Percentiles rank a stretch among this genome's conserved stretches.
Conservation (phyloP, 768 basidiomycete species). For the Trametopsis cervina region DNA sequence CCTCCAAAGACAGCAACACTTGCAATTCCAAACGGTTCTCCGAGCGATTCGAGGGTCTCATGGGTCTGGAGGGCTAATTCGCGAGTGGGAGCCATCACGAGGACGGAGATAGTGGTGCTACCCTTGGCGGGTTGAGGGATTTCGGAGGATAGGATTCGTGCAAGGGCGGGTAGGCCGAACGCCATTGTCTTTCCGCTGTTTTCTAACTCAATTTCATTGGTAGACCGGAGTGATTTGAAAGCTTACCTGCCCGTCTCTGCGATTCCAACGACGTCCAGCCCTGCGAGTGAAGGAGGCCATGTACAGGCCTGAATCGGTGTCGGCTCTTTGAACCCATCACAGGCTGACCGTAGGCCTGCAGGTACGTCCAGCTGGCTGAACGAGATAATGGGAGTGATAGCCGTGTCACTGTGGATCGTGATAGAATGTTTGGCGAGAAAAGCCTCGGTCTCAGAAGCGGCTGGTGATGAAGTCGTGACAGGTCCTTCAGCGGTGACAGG, state of each 20-base stretch:
- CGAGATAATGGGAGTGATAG: conserved; percentile 59
- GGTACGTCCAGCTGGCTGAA: conserved; percentile 74
- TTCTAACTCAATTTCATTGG: conserved; percentile 3
- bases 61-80: conserved; percentile 96
- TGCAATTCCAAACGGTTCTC: conserved; percentile 64
- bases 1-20: conserved; percentile 93
- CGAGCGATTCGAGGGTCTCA: conserved; percentile 68
- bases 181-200: conserved; percentile 90
- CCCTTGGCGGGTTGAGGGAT: conserved; percentile 27
- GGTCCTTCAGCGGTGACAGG: conserved; percentile 19
- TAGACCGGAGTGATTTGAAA: background rate
- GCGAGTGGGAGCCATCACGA: conserved; percentile 87
- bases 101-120: conserved; percentile 33
- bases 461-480: conserved; percentile 15
- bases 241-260: conserved; percentile 88
- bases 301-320: conserved; percentile 95
- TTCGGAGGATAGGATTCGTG: conserved; percentile 45
- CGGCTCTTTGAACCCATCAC: conserved; percentile 74
- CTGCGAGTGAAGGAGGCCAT: conserved; percentile 82
- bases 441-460: conserved; percentile 39
- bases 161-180: conserved; percentile 88
- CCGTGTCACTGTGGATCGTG: conserved; percentile 50
- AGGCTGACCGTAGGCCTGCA: conserved; percentile 49
- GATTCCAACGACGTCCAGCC: conserved; percentile 88
- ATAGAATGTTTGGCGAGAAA: conserved; percentile 72